Base-by-base conservation (phyloP, 345 rosid species). In the Camelina neglecta region DNA sequence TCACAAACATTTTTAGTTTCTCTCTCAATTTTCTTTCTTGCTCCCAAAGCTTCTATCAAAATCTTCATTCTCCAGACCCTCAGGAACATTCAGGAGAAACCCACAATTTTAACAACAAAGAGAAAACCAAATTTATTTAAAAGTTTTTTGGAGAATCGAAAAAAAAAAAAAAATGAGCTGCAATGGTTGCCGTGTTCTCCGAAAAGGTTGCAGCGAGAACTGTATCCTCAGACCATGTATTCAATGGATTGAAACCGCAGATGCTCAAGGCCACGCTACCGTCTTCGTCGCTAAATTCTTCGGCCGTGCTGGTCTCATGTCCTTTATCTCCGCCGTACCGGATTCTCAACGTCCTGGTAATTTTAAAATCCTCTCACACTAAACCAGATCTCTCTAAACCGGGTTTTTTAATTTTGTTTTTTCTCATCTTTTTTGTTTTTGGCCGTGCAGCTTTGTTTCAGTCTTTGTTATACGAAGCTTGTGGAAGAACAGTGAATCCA, bases 241-340 rank as follows among this genome's bases (percentile, higher is more conserved):
- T 51, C 96, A 88, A 73, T 88, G 97, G 97, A 95, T 95, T 66
- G 97, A 92, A 47, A 75, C 71, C 75, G 89, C 97, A 4, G 97
- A 92, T 73, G 87, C 99, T 5, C 97, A 95, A 74, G 99, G 99
- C 38, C 93, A 95, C 82, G 99, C 97, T 18, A 95, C 99, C 21
- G 97, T 92, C 20, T 95, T 92, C 79, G 97, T 95, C 35, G 97
- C 99, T 75, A 95, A 92, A 82, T 92, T 95, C 79, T 95, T 95
- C 48, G 99, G 99, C 69, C 97, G 99, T 24, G 97, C 99, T 67
- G 97, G 97, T 21, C 89, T 95, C 16, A 88, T 92, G 97, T 95
- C 99, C 23, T 95, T 95, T 82, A 92, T 95, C 78, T 88, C 99
- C 58, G 88, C 93, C 74, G 99, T 95, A 26, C 97, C 96, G 2